Evolutionary conservation across 139 green algal species (phyloP).

Genomic region (Chlamydomonas sphaeroides): DNA sequence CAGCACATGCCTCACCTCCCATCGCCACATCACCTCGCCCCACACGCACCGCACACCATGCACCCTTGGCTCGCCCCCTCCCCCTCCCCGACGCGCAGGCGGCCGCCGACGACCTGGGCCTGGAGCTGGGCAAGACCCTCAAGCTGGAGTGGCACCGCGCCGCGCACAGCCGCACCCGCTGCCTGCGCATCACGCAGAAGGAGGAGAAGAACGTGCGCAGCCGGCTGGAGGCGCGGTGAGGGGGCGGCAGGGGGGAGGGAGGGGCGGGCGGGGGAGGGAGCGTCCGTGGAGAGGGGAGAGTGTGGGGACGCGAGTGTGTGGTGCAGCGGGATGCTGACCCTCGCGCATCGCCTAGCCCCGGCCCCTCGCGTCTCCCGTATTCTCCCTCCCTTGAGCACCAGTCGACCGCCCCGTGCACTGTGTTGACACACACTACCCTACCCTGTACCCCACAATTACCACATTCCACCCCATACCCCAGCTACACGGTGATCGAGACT

Average conservation of each 20-base stretch:
- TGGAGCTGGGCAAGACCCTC: slow-evolving; percentile 87
- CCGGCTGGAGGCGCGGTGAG: slow-evolving; percentile 77
- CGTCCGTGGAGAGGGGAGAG: not conserved
- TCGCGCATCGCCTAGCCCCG: too few species aligned
- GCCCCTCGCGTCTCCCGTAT: too few species aligned
- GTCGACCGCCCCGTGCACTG: too few species aligned
- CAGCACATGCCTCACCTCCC: too few species aligned
- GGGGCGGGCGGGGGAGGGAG: not conserved
- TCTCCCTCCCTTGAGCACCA: too few species aligned
- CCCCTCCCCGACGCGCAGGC: not conserved
- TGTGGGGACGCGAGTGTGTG: not conserved
- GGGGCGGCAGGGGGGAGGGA: not conserved
- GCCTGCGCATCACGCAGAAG: slow-evolving; percentile 94
- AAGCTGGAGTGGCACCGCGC: slow-evolving; percentile 94
- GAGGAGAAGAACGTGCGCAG: slow-evolving; percentile 89
- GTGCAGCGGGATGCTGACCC: not conserved
- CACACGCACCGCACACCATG: too few species aligned
- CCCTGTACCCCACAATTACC: too few species aligned
- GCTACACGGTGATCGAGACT: slow-evolving; percentile 86
- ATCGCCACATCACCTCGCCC: too few species aligned
- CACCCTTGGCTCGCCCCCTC: not conserved
- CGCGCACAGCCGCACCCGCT: slow-evolving; percentile 72
- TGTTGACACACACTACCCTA: too few species aligned
- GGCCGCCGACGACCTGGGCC: slow-evolving; percentile 77
- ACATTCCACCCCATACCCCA: too few species aligned